These are phyloP conservation scores for Pterocarpus santalinus DNA, from an alignment of 306 rosid species.

Conservation along the genomic window DNA sequence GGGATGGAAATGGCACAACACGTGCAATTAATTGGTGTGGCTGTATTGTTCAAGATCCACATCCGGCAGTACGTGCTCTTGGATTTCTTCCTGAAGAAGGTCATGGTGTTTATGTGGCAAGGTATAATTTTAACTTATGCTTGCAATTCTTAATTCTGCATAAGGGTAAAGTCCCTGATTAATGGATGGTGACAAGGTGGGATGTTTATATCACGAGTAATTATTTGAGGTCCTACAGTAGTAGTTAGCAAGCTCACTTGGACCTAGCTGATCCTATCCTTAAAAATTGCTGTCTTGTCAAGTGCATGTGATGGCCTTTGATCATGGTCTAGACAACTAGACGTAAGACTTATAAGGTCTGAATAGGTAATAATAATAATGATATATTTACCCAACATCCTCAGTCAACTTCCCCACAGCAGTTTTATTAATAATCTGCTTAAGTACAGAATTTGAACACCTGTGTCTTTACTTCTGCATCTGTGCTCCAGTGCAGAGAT, in stretches of 20 bases:
- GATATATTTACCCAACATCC: constrained; percentile 23
- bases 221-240: constrained; percentile 25
- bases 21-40: constrained; percentile 94
- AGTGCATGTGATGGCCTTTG: constrained; percentile 24
- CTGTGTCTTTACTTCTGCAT: background rate
- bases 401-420: constrained; percentile 1
- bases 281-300: constrained; percentile 25
- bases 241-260: constrained; percentile 35
- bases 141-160: constrained; percentile 30
- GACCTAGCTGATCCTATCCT: constrained; percentile 16
- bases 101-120: constrained; percentile 94
- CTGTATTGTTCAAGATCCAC: constrained; percentile 94
- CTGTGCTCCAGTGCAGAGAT: background rate
- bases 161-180: constrained; percentile 12
- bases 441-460: constrained; percentile 27
- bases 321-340: background rate
- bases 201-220: constrained; percentile 27
- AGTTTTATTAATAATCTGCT: background rate
- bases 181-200: constrained; percentile 11
- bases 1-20: constrained; percentile 93
- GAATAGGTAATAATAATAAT: background rate
- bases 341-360: background rate
- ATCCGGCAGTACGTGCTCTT: constrained; percentile 96
- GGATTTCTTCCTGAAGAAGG: constrained; percentile 99
- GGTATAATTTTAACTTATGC: constrained; percentile 59